Percentiles rank a stretch among this genome's conserved stretches.
Conservation (phyloP, 768 basidiomycete genomes). For the Trametes sanguinea region DNA sequence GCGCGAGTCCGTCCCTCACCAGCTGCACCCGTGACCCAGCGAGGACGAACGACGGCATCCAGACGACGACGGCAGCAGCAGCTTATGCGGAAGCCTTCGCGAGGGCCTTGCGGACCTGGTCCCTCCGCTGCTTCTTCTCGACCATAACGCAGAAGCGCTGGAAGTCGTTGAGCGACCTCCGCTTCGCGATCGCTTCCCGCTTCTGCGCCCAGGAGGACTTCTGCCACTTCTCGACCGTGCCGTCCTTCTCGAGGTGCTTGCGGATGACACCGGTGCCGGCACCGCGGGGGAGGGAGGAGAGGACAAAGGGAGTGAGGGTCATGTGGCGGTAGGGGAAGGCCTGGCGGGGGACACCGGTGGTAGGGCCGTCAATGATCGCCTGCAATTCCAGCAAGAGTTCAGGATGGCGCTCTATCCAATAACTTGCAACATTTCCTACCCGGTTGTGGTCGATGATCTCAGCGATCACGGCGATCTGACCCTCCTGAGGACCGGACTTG, state of each 20-base stretch:
- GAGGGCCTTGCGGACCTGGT: conserved; percentile 71
- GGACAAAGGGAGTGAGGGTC: conserved; percentile 82
- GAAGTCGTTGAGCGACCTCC: conserved; percentile 85
- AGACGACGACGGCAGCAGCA: neutral
- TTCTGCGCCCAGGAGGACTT: conserved; percentile 87
- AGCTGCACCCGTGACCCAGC: conserved; percentile 9
- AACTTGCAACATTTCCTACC: conserved; percentile 46
- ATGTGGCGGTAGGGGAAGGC: conserved; percentile 90
- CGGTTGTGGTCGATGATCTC: conserved; percentile 99
- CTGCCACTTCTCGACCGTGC: conserved; percentile 84
- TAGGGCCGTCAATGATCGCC: conserved; percentile 96
- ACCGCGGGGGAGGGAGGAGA: conserved; percentile 83
- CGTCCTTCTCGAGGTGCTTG: conserved; percentile 88
- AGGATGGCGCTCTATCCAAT: neutral
- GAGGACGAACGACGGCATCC: conserved; percentile 11
- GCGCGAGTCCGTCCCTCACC: neutral
- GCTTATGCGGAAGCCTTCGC: conserved; percentile 45
- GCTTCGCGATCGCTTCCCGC: conserved; percentile 70
- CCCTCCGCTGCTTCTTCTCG: conserved; percentile 85
- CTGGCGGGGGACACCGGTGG: conserved; percentile 90
- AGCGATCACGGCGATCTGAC: conserved; percentile 91
- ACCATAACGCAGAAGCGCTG: conserved; percentile 87
- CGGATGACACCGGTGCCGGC: conserved; percentile 81
- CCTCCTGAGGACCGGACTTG: conserved; percentile 80
- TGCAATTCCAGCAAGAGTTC: conserved; percentile 33